phyloP scores from a whole-genome alignment of 805 yeast genomes.

The Candida germanica region DNA sequence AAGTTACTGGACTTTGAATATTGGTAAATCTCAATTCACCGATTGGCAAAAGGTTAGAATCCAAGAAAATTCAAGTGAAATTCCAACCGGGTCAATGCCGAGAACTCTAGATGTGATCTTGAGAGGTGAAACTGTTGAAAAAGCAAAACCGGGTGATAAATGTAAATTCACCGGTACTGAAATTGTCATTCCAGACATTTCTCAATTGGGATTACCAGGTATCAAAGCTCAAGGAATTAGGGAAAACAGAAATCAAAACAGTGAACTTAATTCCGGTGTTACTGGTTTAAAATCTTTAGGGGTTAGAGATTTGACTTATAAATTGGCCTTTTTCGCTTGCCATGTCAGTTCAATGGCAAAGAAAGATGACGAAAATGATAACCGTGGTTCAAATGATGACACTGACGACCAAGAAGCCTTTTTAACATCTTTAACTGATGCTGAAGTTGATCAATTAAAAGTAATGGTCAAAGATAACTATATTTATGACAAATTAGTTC shows the following conservation, averaged over 20 bases:
- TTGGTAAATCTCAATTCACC: constrained; percentile 78
- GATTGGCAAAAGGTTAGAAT: constrained; percentile 97
- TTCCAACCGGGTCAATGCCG: constrained; percentile 99
- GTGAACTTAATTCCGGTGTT: constrained; percentile 79
- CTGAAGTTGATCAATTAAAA: constrained; percentile 80
- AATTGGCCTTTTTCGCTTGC: constrained; percentile 86
- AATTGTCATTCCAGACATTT: constrained; percentile 90
- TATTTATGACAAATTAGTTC: constrained; percentile 77
- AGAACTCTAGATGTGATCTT: constrained; percentile 89
- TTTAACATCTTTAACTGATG: constrained; percentile 70
- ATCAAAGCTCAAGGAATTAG: constrained; percentile 80
- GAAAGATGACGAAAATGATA: constrained; percentile 24
- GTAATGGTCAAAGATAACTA: constrained; percentile 89
- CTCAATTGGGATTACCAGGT: constrained; percentile 94
- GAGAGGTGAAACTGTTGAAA: constrained; percentile 91
- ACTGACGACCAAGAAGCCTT: constrained; percentile 73
- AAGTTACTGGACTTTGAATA: constrained; percentile 78
- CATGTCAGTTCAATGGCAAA: constrained; percentile 70
- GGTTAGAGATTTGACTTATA: constrained; percentile 89
- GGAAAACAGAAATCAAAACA: constrained; percentile 58
- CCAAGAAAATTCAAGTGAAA: constrained; percentile 94
- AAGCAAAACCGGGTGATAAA: constrained; percentile 96
- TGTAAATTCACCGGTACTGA: constrained; percentile 92
- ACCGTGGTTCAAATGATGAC: constrained; percentile 11
- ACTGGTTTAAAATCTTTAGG: constrained; percentile 90